These are phyloP conservation scores for Diaporthe citrichinensis DNA, from an alignment of 2,329 filamentous ascomycete species.

Conservation along the genomic window DNA sequence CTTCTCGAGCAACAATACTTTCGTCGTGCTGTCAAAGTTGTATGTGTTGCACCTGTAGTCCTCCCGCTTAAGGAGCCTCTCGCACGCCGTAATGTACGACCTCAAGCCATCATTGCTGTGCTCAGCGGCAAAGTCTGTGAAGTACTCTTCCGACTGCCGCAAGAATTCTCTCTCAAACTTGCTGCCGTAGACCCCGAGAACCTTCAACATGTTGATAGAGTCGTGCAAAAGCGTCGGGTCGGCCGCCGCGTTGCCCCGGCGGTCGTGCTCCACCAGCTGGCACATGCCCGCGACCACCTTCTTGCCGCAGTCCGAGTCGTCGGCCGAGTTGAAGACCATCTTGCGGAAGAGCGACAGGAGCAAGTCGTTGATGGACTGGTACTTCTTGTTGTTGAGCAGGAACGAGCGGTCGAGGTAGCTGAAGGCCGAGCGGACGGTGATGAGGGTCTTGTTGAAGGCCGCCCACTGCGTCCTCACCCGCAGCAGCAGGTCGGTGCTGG, in stretches of 20 bases:
- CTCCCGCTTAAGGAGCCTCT: slow-evolving; percentile 79
- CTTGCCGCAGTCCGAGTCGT: slow-evolving; percentile 45
- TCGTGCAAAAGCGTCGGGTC: slow-evolving; percentile 78
- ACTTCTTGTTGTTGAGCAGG: slow-evolving; percentile 79
- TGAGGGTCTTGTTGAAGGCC: slow-evolving; percentile 78
- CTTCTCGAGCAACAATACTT: slow-evolving; percentile 79
- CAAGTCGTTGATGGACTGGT: slow-evolving; percentile 84
- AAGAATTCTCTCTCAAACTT: slow-evolving; percentile 86
- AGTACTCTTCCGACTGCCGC: slow-evolving; percentile 75
- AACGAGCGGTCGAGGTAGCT: slow-evolving; percentile 95
- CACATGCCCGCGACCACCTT: slow-evolving; percentile 74
- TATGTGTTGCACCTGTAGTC: slow-evolving; percentile 83
- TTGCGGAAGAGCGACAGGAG: slow-evolving; percentile 81
- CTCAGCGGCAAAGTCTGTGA: slow-evolving; percentile 77
- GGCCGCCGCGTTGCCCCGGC: slow-evolving; percentile 69
- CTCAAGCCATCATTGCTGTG: slow-evolving; percentile 76
- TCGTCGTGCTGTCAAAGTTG: slow-evolving; percentile 86
- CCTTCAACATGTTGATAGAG: slow-evolving; percentile 85
- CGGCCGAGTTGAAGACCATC: slow-evolving; percentile 60
- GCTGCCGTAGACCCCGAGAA: slow-evolving; percentile 84
- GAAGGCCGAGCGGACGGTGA: slow-evolving; percentile 87
- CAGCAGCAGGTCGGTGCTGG: slow-evolving; percentile 75
- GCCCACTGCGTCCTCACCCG: slow-evolving; percentile 74
- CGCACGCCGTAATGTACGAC: slow-evolving; percentile 80
- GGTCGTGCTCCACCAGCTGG: slow-evolving; percentile 80